Base-by-base conservation (phyloP, 257 asterid genomes). In the Dorcoceras hygrometricum region DNA sequence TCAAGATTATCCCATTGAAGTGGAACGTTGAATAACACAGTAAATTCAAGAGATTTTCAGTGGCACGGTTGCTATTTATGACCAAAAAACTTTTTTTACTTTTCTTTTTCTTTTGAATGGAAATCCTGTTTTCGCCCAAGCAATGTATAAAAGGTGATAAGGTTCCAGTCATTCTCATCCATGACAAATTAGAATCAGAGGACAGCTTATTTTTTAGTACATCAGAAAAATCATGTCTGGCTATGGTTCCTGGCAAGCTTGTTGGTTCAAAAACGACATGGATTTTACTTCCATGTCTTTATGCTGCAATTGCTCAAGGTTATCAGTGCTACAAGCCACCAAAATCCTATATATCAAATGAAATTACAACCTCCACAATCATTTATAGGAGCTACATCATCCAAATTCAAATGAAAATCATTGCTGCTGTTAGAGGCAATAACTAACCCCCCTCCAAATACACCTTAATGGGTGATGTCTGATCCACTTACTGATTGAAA, bases 401-500 rank as follows among this genome's bases (percentile, higher is more conserved):
- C 43, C 14, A 19, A 57, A 24, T 36, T 34, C 50, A 39, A 56
- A 55, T 71, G 51, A 34, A 24, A 56, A 51, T 66, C 31, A 26
- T 4, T 46, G 59, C 70, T 65, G 63, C 54, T 57, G 53, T 23
- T 26, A 54, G 2, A 54, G 36, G 62, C 31, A 68, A 69, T 32
- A 64, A 69, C 63, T 7, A 39, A 9, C n/a, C 50, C 50, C n/a
- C 0, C 5, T 39, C 50, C 51, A 46, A 26, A 68, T 23, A 43
- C 8, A 29, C 6, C 50, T 39, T 39, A 11, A 12, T 39, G n/a
- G 14, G n/a, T 12, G 50, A 39, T 39, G n/a, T 39, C n/a, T 43
- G 34, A 31, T 65, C 43, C 9, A 43, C 19, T 8, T 3, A 65
- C 18, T 61, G 25, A 22, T n/a, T 69, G 54, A 63, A 64, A 32